Percentiles rank a stretch among this genome's conserved stretches.
phyloP scores from a whole-genome alignment of 192 early-diverging fungal genomes.

The Pilobolus umbonatus region DNA sequence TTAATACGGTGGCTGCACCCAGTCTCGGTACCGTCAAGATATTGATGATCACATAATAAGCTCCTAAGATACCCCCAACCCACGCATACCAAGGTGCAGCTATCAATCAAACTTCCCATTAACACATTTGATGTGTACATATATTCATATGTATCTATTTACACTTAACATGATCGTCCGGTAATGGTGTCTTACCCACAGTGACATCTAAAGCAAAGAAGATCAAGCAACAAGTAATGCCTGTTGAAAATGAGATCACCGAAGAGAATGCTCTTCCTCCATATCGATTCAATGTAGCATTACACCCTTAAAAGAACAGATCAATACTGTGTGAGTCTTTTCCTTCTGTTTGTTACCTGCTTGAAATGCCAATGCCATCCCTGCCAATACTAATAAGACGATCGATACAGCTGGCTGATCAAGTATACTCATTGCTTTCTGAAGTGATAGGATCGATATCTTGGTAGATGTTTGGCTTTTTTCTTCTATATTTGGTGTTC shows the following conservation, averaged over 20 bases:
- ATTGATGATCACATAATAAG: slow-evolving; percentile 49
- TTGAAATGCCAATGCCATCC: slow-evolving; percentile 23
- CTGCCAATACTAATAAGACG: slow-evolving; percentile 16
- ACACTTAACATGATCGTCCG: slow-evolving; percentile 13
- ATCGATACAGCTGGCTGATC: slow-evolving; percentile 1
- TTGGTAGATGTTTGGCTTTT: too few species aligned
- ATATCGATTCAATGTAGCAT: slow-evolving; percentile 24
- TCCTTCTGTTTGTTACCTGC: slow-evolving; percentile 16
- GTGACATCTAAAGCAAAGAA: slow-evolving; percentile 26
- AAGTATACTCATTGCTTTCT: background rate
- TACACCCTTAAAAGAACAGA: slow-evolving; percentile 9
- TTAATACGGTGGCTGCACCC: slow-evolving; percentile 46
- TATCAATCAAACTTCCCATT: slow-evolving; percentile 4
- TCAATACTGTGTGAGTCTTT: background rate
- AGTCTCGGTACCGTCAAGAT: slow-evolving; percentile 46
- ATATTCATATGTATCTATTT: background rate
- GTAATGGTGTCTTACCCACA: slow-evolving; percentile 13
- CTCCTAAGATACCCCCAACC: slow-evolving; percentile 38
- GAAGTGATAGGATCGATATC: too few species aligned
- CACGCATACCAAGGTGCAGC: slow-evolving; percentile 48
- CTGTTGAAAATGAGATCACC: slow-evolving; percentile 18
- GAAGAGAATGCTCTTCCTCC: slow-evolving; percentile 27
- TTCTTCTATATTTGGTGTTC: too few species aligned
- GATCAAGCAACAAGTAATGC: slow-evolving; percentile 4
- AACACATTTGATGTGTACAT: too few species aligned